A percentile compares a stretch with the other conserved stretches of the same genome.
Evolutionary conservation across 352 stramenopile genomes (phyloP).

Genomic region (Phytophthora parvispora): DNA sequence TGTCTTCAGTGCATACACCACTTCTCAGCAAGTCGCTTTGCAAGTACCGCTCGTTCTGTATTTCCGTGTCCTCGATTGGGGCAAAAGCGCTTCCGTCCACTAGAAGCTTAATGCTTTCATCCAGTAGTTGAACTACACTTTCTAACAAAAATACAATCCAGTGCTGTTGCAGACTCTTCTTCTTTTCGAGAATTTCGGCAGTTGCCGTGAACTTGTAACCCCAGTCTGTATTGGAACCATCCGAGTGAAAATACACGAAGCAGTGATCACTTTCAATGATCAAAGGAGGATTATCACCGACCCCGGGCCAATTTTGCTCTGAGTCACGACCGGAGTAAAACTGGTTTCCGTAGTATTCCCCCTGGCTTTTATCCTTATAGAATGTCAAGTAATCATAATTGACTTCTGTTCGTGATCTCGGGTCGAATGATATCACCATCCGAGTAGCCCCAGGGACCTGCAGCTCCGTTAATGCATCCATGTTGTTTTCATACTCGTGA

Average conservation of each 20-base stretch:
- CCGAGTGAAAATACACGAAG: slow-evolving; percentile 88
- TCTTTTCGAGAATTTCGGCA: slow-evolving; percentile 74
- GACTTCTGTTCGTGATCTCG: slow-evolving; percentile 78
- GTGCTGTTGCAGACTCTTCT: slow-evolving; percentile 60
- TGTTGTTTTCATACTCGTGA: slow-evolving; percentile 87
- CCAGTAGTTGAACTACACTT: slow-evolving; percentile 52
- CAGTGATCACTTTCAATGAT: slow-evolving; percentile 84
- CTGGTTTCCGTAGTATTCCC: slow-evolving; percentile 69
- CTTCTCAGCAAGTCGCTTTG: slow-evolving; percentile 80
- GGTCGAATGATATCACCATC: slow-evolving; percentile 89
- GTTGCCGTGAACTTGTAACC: slow-evolving; percentile 81
- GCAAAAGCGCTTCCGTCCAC: slow-evolving; percentile 57
- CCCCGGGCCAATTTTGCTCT: slow-evolving; percentile 85
- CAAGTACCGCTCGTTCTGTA: slow-evolving; percentile 60
- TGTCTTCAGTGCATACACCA: slow-evolving; percentile 52
- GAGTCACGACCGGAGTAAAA: slow-evolving; percentile 83
- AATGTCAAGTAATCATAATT: slow-evolving; percentile 94
- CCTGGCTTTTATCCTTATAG: slow-evolving; percentile 72
- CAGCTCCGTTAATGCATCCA: slow-evolving; percentile 77
- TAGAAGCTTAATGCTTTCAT: slow-evolving; percentile 63
- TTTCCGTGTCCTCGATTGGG: slow-evolving; percentile 60
- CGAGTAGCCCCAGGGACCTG: slow-evolving; percentile 73
- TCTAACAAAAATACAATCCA: slow-evolving; percentile 73
- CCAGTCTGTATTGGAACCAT: slow-evolving; percentile 89
- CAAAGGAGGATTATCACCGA: slow-evolving; percentile 69